A percentile compares a stretch with the other conserved stretches of the same genome.
Evolutionary conservation across 1,139 yeast genomes (phyloP).

Genomic region (Zhuliangozyma blackwelliae): DNA sequence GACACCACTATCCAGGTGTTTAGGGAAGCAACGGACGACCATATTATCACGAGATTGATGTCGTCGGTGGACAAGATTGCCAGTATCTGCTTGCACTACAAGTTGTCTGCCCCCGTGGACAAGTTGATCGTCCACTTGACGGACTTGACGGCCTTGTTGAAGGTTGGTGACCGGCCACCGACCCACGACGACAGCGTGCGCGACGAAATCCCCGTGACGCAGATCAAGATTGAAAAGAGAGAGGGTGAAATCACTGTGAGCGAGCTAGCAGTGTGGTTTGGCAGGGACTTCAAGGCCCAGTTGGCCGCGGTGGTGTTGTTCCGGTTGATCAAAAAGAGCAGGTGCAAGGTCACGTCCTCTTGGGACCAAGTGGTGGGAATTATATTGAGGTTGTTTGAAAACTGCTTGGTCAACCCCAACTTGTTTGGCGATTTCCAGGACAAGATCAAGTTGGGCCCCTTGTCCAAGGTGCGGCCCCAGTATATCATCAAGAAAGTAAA

Average conservation of each 20-base stretch:
- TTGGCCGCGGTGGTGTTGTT: conserved; percentile 82
- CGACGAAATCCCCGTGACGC: conserved; percentile 47
- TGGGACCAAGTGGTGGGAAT: conserved; percentile 65
- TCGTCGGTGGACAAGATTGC: conserved; percentile 85
- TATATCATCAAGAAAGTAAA: conserved; percentile 59
- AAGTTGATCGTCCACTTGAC: conserved; percentile 60
- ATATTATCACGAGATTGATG: conserved; percentile 80
- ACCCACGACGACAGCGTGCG: conserved; percentile 28
- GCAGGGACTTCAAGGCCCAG: conserved; percentile 89
- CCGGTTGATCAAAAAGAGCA: conserved; percentile 63
- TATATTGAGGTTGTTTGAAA: conserved; percentile 63
- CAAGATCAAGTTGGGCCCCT: conserved; percentile 43
- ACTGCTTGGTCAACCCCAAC: conserved; percentile 67
- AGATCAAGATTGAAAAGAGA: conserved; percentile 45
- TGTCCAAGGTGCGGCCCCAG: conserved; percentile 64
- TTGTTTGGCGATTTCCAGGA: conserved; percentile 62
- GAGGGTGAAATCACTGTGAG: conserved; percentile 67
- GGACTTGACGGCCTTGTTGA: conserved; percentile 50
- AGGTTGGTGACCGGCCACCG: conserved; percentile 5
- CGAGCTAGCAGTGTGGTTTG: conserved; percentile 78
- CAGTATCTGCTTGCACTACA: conserved; percentile 64
- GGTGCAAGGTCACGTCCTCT: conserved; percentile 42
- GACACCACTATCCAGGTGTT: conserved; percentile 73
- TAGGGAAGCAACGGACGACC: conserved; percentile 86
- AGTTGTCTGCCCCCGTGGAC: conserved; percentile 56